phyloP scores from a whole-genome alignment of 2,329 filamentous ascomycete genomes.

The Fusarium gaditjirri region DNA sequence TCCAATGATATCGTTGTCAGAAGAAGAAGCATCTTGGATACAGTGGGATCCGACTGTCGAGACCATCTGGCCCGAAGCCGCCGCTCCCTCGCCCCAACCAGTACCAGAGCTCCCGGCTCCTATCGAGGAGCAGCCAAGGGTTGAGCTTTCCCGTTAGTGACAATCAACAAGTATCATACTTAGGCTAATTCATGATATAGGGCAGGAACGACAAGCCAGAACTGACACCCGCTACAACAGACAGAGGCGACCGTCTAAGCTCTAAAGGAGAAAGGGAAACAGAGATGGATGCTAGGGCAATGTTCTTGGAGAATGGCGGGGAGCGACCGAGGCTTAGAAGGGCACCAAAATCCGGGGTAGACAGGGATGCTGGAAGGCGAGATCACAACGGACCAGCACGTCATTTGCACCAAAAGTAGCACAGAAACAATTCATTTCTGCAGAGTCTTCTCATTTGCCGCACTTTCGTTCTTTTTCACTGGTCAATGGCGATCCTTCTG shows the following conservation, averaged over 20 bases:
- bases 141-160: neutral
- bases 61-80: neutral
- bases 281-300: neutral
- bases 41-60: neutral
- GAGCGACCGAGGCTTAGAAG: conserved; percentile 1
- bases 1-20: accelerated
- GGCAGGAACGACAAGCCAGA: neutral
- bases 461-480: neutral
- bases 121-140: neutral
- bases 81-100: neutral
- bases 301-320: neutral
- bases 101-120: neutral
- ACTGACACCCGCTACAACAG: neutral
- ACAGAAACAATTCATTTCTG: conserved; percentile 4
- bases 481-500: neutral
- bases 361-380: conserved; percentile 27
- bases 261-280: neutral
- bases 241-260: neutral
- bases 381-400: conserved; percentile 36
- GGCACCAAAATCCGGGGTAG: conserved; percentile 29
- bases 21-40: neutral
- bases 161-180: neutral
- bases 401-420: conserved; percentile 13
- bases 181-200: neutral
- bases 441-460: conserved; percentile 9